Conservation (phyloP, 202 grass and related monocot genomes). For the Alloteropsis angusta region DNA sequence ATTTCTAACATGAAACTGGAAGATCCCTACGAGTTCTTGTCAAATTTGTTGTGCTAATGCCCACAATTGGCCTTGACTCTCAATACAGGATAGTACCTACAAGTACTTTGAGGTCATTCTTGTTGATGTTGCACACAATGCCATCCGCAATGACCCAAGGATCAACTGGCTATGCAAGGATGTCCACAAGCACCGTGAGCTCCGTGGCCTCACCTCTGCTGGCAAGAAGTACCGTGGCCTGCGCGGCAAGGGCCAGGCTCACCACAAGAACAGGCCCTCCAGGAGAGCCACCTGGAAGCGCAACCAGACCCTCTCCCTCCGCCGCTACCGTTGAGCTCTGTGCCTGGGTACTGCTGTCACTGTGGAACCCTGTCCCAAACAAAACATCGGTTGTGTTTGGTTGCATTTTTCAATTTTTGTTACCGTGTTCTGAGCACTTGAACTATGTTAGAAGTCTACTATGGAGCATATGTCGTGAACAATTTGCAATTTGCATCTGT, state of each 20-base stretch:
- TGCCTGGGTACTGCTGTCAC: background rate
- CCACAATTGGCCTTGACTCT: background rate
- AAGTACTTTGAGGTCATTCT: conserved; percentile 80
- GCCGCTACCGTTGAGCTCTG: conserved; percentile 39
- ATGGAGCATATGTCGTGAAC: conserved; percentile 1
- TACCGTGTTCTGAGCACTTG: conserved; percentile 14
- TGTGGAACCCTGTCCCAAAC: background rate
- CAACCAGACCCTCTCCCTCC: conserved; percentile 70
- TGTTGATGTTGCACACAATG: conserved; percentile 55
- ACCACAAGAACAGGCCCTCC: conserved; percentile 69
- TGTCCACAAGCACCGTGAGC: conserved; percentile 71
- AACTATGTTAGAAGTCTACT: conserved; percentile 16
- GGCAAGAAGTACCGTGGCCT: conserved; percentile 79
- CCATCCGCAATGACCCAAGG: conserved; percentile 58
- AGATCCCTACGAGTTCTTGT: background rate
- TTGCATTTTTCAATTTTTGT: conserved; percentile 28
- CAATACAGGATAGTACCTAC: conserved; percentile 41
- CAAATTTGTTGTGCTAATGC: background rate
- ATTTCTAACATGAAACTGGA: background rate
- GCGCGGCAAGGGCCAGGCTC: conserved; percentile 46
- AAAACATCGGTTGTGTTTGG: background rate
- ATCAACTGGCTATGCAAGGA: conserved; percentile 73
- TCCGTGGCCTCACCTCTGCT: conserved; percentile 73
- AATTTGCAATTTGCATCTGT: conserved; percentile 9
- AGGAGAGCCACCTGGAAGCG: conserved; percentile 77